These are phyloP conservation scores for Vaccinium corymbosum DNA, from an alignment of 148 eudicot species.

Conservation along the genomic window DNA sequence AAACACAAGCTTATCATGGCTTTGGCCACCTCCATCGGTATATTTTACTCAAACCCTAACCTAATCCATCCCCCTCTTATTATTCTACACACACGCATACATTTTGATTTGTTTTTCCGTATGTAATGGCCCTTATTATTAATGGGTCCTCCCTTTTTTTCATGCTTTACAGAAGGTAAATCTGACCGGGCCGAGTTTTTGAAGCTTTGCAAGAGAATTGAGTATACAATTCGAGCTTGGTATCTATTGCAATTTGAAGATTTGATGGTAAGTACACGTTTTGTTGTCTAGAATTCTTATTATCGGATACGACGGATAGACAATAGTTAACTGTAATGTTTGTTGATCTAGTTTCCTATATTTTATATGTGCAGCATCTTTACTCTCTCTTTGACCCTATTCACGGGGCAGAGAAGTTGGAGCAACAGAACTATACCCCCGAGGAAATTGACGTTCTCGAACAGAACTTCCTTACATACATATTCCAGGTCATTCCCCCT, in stretches of 20 bases:
- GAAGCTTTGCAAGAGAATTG: slow-evolving; percentile 81
- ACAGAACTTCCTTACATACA: slow-evolving; percentile 71
- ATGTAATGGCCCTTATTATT: background rate
- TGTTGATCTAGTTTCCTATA: background rate
- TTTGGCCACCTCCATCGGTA: slow-evolving; percentile 72
- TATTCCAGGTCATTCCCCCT: slow-evolving; percentile 55
- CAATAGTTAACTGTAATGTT: background rate
- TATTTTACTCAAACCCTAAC: background rate
- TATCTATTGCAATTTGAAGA: slow-evolving; percentile 82
- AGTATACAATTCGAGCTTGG: slow-evolving; percentile 88
- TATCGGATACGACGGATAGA: background rate
- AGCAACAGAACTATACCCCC: slow-evolving; percentile 69
- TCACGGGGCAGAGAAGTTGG: slow-evolving; percentile 74
- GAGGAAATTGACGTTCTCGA: slow-evolving; percentile 80
- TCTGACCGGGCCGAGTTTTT: slow-evolving; percentile 65
- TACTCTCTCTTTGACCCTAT: slow-evolving; percentile 92
- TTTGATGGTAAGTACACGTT: slow-evolving; percentile 45
- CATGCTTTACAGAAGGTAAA: slow-evolving; percentile 48
- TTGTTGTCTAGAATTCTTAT: background rate
- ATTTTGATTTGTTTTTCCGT: background rate
- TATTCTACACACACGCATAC: background rate
- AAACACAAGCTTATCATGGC: slow-evolving; percentile 64
- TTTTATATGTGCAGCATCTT: slow-evolving; percentile 57
- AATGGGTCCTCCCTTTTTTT: background rate
- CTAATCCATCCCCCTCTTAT: no score